phyloP scores from a whole-genome alignment of 2,329 filamentous ascomycete genomes.

The Arachnopeziza araneosa region DNA sequence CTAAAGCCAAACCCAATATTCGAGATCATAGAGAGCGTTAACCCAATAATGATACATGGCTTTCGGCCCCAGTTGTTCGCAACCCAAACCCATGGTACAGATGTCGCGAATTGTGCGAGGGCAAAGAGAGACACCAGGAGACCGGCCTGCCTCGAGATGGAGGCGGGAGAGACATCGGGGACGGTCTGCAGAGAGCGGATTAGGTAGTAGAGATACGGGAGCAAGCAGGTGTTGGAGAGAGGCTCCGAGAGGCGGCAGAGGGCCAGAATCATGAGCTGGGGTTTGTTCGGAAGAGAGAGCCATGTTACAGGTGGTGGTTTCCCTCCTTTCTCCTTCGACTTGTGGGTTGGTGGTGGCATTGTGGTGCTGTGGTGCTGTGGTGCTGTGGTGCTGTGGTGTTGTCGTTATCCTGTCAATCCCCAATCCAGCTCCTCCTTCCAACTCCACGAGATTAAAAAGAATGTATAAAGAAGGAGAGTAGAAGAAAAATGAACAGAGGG shows the following conservation, averaged over 20 bases:
- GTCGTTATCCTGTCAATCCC: neutral
- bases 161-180: conserved; percentile 35
- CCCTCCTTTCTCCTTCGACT: neutral
- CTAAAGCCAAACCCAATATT: conserved; percentile 65
- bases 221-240: conserved; percentile 59
- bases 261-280: conserved; percentile 72
- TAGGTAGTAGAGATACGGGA: conserved; percentile 69
- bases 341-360: neutral
- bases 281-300: conserved; percentile 64
- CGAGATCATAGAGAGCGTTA: conserved; percentile 50
- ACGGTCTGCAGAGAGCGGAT: conserved; percentile 53
- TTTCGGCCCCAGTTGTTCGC: conserved; percentile 68
- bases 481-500: neutral
- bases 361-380: neutral
- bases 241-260: conserved; percentile 78
- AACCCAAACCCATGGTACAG: conserved; percentile 74
- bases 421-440: neutral
- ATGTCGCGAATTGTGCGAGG: conserved; percentile 74
- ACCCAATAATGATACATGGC: conserved; percentile 68
- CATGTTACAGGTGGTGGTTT: conserved; percentile 50
- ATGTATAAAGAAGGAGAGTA: neutral
- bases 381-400: neutral
- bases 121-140: conserved; percentile 75
- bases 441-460: neutral
- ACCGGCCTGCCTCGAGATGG: conserved; percentile 70